Base-by-base conservation (phyloP, 352 stramenopile genomes). In the Phytophthora ramorum region DNA sequence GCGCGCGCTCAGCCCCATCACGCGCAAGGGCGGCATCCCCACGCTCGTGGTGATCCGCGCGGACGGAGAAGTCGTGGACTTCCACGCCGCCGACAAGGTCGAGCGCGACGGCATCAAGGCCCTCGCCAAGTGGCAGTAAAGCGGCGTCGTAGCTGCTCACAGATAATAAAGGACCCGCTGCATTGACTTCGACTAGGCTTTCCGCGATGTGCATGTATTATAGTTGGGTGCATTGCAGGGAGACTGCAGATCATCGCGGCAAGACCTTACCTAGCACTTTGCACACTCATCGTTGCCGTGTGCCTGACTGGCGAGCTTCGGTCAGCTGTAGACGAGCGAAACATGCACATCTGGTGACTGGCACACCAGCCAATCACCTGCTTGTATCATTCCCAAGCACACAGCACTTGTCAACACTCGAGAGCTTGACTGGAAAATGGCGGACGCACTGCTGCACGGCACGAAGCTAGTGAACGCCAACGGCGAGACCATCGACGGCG, bases 21-120 rank as follows among this genome's bases (percentile, higher is more conserved):
- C 88, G 14, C 86, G 87, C 53, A 79, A 89, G 51, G 72, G 74
- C 26, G 88, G 86, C 30, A 89, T 96, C 51, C 88, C 88, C 17
- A 93, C 79, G 53, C 66, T 96, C 26, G 75, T 94, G 40, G 60
- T 95, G n/a, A 80, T 96, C 26, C 58, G 78, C 14, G 43, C 66
- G 1, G 75, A 87, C 35, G 87, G 87, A 57, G 69, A 89, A 17
- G 35, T 96, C 50, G 66, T 96, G 35, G 85, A 93, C 66, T 75
- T 87, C 26, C 41, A 93, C 41, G 87, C 80, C 35, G 84, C 63
- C 2, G 71, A 90, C 28, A 89, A 79, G 47, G 46, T 96, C 46
- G 71, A 93, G 60, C 58, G 65, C n/a, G 73, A 87, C 14, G 81
- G 78, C 19, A 60, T 76, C 24, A 72, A 77, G 49, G 75, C 79